Conservation (phyloP, 306 rosid species). For the Begonia masoniana region DNA sequence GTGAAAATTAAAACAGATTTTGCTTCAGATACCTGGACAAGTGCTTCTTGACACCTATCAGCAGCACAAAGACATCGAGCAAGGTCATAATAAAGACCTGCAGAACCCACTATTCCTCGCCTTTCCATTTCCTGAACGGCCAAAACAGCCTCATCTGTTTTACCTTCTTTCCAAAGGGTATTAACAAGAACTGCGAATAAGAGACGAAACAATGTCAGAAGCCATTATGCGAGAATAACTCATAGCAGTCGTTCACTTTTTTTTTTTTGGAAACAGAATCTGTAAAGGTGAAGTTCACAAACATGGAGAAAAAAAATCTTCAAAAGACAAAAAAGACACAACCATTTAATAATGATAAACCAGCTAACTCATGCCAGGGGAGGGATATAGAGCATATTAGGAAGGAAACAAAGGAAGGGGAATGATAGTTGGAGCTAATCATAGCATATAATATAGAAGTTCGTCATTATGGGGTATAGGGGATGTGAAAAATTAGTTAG, state of each 20-base stretch:
- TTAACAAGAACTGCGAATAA: conserved; percentile 62
- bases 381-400: too few relatives aligned
- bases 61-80: conserved; percentile 91
- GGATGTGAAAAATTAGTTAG: not conserved
- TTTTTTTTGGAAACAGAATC: too few relatives aligned
- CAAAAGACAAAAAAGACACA: not conserved
- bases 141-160: conserved; percentile 60
- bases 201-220: conserved; percentile 7
- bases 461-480: too few relatives aligned
- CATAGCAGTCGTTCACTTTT: not conserved
- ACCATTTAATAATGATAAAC: not conserved
- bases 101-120: conserved; percentile 90
- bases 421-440: too few relatives aligned
- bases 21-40: conserved; percentile 47
- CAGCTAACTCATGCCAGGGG: too few relatives aligned
- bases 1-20: not conserved
- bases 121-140: conserved; percentile 72
- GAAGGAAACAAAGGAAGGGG: too few relatives aligned
- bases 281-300: too few relatives aligned
- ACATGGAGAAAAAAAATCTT: too few relatives aligned
- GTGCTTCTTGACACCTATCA: conserved; percentile 83
- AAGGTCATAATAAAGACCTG: conserved; percentile 86
- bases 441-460: too few relatives aligned
- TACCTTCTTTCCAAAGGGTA: conserved; percentile 76
- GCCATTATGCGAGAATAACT: not conserved